phyloP scores from a whole-genome alignment of 495 filamentous ascomycete species.

The Umbilicaria muhlenbergii region DNA sequence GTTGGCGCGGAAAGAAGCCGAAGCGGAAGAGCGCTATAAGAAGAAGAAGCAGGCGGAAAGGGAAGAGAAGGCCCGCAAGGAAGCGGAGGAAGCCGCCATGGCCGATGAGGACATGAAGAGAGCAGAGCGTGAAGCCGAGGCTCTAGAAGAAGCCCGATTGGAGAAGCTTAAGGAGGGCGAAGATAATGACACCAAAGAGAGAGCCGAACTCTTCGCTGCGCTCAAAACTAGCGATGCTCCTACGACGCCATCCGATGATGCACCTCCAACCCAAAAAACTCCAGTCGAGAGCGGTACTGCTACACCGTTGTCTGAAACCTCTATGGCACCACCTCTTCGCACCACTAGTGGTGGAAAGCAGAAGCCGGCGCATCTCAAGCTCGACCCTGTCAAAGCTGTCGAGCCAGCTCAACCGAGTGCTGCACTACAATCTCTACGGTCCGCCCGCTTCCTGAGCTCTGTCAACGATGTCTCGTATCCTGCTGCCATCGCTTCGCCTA shows the following conservation, averaged over 20 bases:
- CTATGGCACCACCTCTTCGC: slow-evolving; percentile 40
- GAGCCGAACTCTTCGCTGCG: slow-evolving; percentile 34
- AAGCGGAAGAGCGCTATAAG: slow-evolving; percentile 41
- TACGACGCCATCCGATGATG: slow-evolving; percentile 25
- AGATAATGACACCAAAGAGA: slow-evolving; percentile 26
- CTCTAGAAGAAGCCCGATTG: slow-evolving; percentile 34
- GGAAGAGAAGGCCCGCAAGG: slow-evolving; percentile 45
- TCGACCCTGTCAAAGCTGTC: slow-evolving; percentile 64
- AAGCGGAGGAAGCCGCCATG: slow-evolving; percentile 30
- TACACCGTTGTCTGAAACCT: slow-evolving; percentile 38
- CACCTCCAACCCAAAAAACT: slow-evolving; percentile 21
- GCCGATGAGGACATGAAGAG: slow-evolving; percentile 40
- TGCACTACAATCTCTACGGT: slow-evolving; percentile 77
- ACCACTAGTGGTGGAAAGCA: slow-evolving; percentile 36
- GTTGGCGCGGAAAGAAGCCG: slow-evolving; percentile 42
- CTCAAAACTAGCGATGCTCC: slow-evolving; percentile 34
- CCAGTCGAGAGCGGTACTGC: slow-evolving; percentile 39
- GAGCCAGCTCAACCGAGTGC: slow-evolving; percentile 85
- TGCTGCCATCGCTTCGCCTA: slow-evolving; percentile 64
- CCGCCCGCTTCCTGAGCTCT: slow-evolving; percentile 67
- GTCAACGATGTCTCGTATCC: slow-evolving; percentile 61
- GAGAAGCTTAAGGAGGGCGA: slow-evolving; percentile 28
- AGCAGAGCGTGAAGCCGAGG: slow-evolving; percentile 41
- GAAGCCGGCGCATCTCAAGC: slow-evolving; percentile 70
- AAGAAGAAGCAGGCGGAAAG: slow-evolving; percentile 45